Evolutionary conservation across 2,329 filamentous ascomycete species (phyloP).

Genomic region (Ploettnerulaceae sp.): DNA sequence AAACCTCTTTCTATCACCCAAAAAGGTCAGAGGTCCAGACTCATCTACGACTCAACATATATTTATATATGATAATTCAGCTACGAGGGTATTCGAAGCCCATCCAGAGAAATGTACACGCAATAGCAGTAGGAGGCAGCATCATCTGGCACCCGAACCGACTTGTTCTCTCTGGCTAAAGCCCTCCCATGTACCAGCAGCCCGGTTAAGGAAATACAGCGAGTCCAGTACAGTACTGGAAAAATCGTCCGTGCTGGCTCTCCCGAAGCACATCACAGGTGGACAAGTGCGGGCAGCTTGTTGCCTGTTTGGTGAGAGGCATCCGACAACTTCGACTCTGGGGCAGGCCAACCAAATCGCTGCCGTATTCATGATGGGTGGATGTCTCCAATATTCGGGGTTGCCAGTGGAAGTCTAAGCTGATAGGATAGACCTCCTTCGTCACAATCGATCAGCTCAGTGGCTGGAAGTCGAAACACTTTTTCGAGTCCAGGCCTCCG

Average conservation of each 20-base stretch:
- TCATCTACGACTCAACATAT: no score
- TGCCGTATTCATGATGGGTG: neutral
- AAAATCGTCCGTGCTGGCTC: neutral
- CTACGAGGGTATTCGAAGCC: no score
- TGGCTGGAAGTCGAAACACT: neutral
- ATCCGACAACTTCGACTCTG: conserved; percentile 2
- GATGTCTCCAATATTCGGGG: conserved; percentile 1
- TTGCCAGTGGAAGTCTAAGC: conserved; percentile 1
- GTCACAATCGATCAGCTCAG: neutral
- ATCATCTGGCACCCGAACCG: no score
- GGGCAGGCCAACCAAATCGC: conserved; percentile 10
- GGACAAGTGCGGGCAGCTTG: neutral
- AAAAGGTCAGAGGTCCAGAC: conserved; percentile 2
- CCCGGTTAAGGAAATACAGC: no score
- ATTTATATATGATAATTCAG: no score
- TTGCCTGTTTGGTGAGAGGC: conserved; percentile 6
- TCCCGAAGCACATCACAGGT: no score
- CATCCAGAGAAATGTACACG: no score
- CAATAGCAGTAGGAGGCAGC: no score
- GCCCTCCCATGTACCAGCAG: no score
- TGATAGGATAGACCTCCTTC: neutral
- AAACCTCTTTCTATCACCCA: neutral
- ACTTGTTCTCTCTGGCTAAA: no score
- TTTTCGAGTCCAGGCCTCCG: neutral
- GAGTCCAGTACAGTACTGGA: no score